Base-by-base conservation (phyloP, 495 filamentous ascomycete genomes). In the Cercophora samala region DNA sequence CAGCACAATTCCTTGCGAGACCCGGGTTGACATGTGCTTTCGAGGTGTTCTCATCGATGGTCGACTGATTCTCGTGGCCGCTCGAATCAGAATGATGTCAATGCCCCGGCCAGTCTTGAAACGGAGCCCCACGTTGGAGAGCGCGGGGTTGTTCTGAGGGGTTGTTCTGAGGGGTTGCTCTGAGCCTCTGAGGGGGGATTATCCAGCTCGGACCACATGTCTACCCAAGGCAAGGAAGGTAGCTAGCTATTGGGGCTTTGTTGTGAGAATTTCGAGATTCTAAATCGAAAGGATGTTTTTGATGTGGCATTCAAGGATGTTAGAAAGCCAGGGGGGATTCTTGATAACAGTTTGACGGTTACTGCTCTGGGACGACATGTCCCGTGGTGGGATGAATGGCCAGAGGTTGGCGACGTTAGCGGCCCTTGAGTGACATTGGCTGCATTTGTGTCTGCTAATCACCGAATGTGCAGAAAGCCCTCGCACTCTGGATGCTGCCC, bases 231-330 rank as follows among this genome's bases (percentile, higher is more conserved):
- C n/a, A n/a, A n/a, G n/a, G n/a, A n/a, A n/a, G n/a, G n/a, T n/a
- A n/a, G n/a, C n/a, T n/a, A n/a, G n/a, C n/a, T n/a, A n/a, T n/a
- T n/a, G n/a, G 37, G 37, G 37, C 2, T 2, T 17, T 46, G 3
- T 46, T 11, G 37, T 9, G 0, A 46, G 15, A 46, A 46, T 46
- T 46, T 46, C 37, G 37, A 46, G 15, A 46, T 46, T 46, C 37
- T 18, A 17, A n/a, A 46, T 46, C 37, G 37, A 46, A 9, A 17
- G 37, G 37, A 46, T 46, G 37, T 9, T 46, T n/a, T 46, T 18
- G 22, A 56, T 56, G 53, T 56, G 53, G 53, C 53, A 56, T 56
- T 56, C 53, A 56, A 1, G 53, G 53, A 23, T 56, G 53, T 23
- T 11, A 18, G 8, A 21, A 11, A 18, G 11, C 53, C n/a, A 23